Evolutionary conservation across 257 asterid species (phyloP), one percentile per base, ranked within the genome.

Genomic region (Osmanthus fragrans): DNA sequence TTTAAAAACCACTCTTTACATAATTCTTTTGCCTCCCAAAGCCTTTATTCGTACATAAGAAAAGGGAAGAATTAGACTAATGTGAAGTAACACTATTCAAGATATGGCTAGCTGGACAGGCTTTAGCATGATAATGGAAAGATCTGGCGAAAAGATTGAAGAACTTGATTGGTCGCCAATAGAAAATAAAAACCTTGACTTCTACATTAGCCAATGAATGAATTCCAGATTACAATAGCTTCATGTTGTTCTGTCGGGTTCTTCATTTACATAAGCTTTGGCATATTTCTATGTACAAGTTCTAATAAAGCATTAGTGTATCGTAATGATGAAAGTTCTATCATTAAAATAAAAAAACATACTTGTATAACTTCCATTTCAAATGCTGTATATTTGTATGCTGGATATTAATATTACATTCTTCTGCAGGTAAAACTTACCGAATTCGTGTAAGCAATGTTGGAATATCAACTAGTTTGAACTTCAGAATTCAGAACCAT

Each of bases 371-470:
- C 27, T 49, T 71, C 68, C 8, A 33, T 76, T 74, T 49, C 37
- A 19, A 74, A 49, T 49, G 39, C 9, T 80, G 23, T 72, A 71
- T 19, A 33, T 54, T 71, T 39, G 13, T 39, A 39, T 39, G 8
- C 45, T 71, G 15, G 67, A 47, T 40, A 68, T 76, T 82, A 78
- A 79, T 70, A 45, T 54, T 69, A 25, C 73, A 73, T 71, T 69
- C 58, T 76, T 76, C 40, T 49, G 77, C 92, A 96, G 99, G 99
- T 30, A 88, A 77, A 85, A 96, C 97, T 33, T 96, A 96, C 70
- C 86, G 99, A 6, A 40, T 96, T 70, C 98, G 98, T 54, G 98
- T 96, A 72, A 92, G 92, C 90, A 96, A 96, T 68, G 97, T 96
- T 63, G 99, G 98, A 70, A 87, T 96, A 72, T 96, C 99, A 1